Conservation (phyloP, 148 eudicot genomes). For the Mesembryanthemum crystallinum region DNA sequence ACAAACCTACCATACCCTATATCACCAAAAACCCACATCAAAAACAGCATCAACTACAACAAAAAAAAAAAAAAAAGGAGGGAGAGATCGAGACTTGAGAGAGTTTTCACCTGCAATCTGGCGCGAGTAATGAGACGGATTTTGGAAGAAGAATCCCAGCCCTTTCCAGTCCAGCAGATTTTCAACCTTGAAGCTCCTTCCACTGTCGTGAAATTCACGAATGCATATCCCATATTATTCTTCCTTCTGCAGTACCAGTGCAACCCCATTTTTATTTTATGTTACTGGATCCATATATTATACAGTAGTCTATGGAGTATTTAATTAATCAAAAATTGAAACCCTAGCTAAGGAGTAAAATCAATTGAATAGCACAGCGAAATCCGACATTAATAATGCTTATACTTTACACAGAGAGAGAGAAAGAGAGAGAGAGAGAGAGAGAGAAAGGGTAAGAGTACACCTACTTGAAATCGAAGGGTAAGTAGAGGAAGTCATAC, state of each 20-base stretch:
- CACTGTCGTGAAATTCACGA: neutral
- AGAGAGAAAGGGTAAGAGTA: too few relatives aligned
- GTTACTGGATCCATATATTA: neutral
- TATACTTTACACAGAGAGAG: too few relatives aligned
- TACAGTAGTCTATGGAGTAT: too few relatives aligned
- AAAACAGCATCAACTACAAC: neutral
- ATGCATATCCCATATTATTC: slow-evolving; percentile 12
- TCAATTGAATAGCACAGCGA: too few relatives aligned
- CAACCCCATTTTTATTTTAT: neutral
- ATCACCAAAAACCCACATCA: too few relatives aligned
- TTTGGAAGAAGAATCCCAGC: neutral
- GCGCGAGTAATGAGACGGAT: slow-evolving; percentile 4
- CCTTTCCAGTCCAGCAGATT: neutral
- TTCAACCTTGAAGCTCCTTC: neutral
- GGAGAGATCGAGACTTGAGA: neutral
- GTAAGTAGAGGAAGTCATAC: neutral
- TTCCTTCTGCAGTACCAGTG: neutral
- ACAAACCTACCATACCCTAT: too few relatives aligned
- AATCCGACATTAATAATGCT: neutral
- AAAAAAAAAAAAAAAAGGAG: neutral
- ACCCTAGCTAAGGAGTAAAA: neutral
- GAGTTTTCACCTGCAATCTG: neutral
- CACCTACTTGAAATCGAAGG: neutral
- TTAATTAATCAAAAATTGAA: neutral
- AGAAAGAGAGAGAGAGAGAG: too few relatives aligned